Evolutionary conservation across 805 yeast species (phyloP).

Genomic region (Zygosaccharomyces kombuchaensis): DNA sequence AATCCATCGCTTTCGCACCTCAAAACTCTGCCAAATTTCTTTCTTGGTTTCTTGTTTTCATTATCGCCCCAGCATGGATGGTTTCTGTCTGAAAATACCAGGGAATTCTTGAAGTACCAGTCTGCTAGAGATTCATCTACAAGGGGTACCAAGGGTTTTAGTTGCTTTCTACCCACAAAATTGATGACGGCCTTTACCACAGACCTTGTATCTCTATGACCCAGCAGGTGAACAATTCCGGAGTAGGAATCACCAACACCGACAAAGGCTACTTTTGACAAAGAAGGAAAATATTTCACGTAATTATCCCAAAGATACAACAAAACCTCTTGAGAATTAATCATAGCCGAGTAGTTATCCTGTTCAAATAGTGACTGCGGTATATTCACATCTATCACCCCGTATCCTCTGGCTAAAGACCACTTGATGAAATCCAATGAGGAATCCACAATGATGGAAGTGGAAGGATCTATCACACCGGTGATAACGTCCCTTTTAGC

Average conservation of each 20-base stretch:
- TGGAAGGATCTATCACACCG: constrained; percentile 69
- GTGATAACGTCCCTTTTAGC: constrained; percentile 75
- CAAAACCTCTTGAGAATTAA: constrained; percentile 70
- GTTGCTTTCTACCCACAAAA: constrained; percentile 61
- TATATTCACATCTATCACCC: constrained; percentile 78
- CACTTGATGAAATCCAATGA: constrained; percentile 67
- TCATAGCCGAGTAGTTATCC: constrained; percentile 54
- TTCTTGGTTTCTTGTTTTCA: constrained; percentile 68
- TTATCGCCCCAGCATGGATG: constrained; percentile 77
- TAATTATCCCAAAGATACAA: constrained; percentile 89
- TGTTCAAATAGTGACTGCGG: constrained; percentile 52
- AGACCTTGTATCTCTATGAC: constrained; percentile 67
- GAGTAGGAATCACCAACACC: constrained; percentile 90
- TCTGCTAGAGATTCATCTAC: constrained; percentile 87
- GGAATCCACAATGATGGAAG: constrained; percentile 73
- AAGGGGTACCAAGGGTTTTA: constrained; percentile 77
- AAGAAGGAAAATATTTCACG: constrained; percentile 61
- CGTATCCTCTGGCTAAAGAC: constrained; percentile 57
- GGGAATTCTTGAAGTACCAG: constrained; percentile 85
- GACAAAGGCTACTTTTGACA: constrained; percentile 67
- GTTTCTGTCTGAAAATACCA: constrained; percentile 68
- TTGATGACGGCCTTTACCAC: constrained; percentile 68
- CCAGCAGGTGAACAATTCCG: constrained; percentile 80
- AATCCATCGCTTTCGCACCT: constrained; percentile 68
- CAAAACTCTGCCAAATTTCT: constrained; percentile 86